Conservation (phyloP, 345 rosid genomes). For the Iberis pinnata region DNA sequence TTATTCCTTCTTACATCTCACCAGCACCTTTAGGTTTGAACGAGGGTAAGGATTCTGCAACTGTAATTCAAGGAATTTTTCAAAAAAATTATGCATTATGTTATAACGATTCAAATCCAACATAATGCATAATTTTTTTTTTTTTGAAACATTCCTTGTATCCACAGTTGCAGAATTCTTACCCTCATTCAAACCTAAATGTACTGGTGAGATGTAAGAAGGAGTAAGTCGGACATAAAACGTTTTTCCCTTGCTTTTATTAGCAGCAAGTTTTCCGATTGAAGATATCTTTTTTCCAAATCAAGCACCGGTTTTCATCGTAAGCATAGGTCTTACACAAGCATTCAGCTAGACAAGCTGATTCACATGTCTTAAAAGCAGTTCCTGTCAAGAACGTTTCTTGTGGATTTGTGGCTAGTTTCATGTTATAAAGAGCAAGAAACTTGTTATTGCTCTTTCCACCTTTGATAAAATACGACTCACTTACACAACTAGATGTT, state of each 20-base stretch:
- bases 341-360: conserved; percentile 42
- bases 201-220: not conserved
- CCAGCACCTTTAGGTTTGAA: too few species aligned
- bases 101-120: too few species aligned
- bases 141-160: too few species aligned
- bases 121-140: too few species aligned
- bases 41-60: too few species aligned
- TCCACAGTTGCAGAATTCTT: too few species aligned
- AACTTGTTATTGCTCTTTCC: conserved; percentile 24
- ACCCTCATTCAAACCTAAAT: too few species aligned
- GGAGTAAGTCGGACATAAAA: conserved; percentile 40
- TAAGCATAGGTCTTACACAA: conserved; percentile 54
- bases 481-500: conserved; percentile 46
- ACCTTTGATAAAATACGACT: conserved; percentile 33
- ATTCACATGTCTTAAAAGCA: conserved; percentile 28
- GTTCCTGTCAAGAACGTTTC: conserved; percentile 12
- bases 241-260: conserved; percentile 23
- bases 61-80: too few species aligned
- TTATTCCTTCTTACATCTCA: too few species aligned
- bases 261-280: conserved; percentile 28
- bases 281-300: conserved; percentile 42
- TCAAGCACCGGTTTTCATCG: conserved; percentile 30
- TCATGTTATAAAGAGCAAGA: conserved; percentile 9
- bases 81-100: too few species aligned
- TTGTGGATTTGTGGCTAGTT: conserved; percentile 18